Percentiles rank a stretch among this genome's conserved stretches.
Evolutionary conservation across 1,284 basidiomycete genomes (phyloP).

Genomic region (Ceratobasidium sp.): DNA sequence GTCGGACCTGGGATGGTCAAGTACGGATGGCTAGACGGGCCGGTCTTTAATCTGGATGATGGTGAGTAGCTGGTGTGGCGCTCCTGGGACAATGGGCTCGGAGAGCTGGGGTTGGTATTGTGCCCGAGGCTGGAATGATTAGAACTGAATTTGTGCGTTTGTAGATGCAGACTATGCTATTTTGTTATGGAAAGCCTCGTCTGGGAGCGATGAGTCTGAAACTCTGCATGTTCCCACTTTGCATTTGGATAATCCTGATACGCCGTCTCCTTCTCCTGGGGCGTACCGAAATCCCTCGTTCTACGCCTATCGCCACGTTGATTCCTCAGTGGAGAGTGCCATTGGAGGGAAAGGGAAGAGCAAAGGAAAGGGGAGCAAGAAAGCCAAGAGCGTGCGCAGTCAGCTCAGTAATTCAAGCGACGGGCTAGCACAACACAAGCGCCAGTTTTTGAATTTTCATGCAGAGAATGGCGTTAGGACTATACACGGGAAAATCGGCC

Average conservation of each 20-base stretch:
- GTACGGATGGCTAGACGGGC: conserved; percentile 75
- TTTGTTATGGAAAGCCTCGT: conserved; percentile 74
- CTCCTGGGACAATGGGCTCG: not conserved
- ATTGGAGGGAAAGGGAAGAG: conserved; percentile 33
- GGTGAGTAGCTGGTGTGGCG: conserved; percentile 61
- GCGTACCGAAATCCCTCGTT: conserved; percentile 77
- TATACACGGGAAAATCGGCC: conserved; percentile 91
- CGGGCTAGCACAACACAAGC: conserved; percentile 73
- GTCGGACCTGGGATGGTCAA: conserved; percentile 84
- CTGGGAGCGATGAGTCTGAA: conserved; percentile 52
- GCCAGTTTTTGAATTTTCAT: conserved; percentile 88
- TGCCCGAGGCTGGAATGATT: too few species aligned
- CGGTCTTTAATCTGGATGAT: conserved; percentile 83
- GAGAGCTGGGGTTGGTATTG: not conserved
- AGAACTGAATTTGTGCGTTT: not conserved
- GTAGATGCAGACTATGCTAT: conserved; percentile 84
- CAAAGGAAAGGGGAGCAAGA: conserved; percentile 56
- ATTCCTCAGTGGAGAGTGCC: conserved; percentile 19
- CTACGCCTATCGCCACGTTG: conserved; percentile 68
- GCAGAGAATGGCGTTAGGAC: conserved; percentile 93
- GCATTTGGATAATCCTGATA: conserved; percentile 73
- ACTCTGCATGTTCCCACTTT: conserved; percentile 62
- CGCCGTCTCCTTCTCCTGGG: conserved; percentile 69
- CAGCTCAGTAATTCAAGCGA: conserved; percentile 54
- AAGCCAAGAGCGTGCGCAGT: conserved; percentile 58